A percentile compares a stretch with the other conserved stretches of the same genome.
Evolutionary conservation across 2,329 filamentous ascomycete genomes (phyloP).

Genomic region (Coleophoma eucalyptorum): DNA sequence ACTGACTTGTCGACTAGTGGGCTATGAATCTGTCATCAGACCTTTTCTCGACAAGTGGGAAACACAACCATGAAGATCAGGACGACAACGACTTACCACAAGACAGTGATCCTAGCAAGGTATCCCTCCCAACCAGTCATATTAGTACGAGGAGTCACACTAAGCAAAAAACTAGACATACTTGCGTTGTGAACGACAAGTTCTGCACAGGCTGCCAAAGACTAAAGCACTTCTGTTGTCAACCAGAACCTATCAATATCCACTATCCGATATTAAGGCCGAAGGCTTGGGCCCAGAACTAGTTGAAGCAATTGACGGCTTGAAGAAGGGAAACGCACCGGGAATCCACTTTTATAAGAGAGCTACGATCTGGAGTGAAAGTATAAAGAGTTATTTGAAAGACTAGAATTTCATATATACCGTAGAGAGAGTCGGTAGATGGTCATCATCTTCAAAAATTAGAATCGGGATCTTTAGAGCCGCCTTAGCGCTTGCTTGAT

Average conservation of each 20-base stretch:
- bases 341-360: constrained; percentile 58
- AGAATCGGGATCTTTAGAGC: too few relatives aligned
- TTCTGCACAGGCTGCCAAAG: constrained; percentile 52
- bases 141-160: too few relatives aligned
- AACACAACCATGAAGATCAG: constrained; percentile 36
- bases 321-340: constrained; percentile 52
- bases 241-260: constrained; percentile 61
- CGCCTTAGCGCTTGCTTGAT: too few relatives aligned
- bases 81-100: constrained; percentile 12
- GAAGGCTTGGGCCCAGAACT: constrained; percentile 51
- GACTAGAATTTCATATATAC: too few relatives aligned
- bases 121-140: too few relatives aligned
- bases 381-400: constrained; percentile 21
- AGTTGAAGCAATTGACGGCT: constrained; percentile 54
- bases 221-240: constrained; percentile 53
- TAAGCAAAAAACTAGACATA: constrained; percentile 27
- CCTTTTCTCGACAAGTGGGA: constrained; percentile 34
- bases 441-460: too few relatives aligned
- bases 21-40: constrained; percentile 34
- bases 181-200: constrained; percentile 57
- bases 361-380: constrained; percentile 23
- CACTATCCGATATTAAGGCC: constrained; percentile 47
- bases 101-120: too few relatives aligned
- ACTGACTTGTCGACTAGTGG: constrained; percentile 26
- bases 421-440: too few relatives aligned